Base-by-base conservation (phyloP, 2,329 filamentous ascomycete species). In the Colletotrichum tanaceti region DNA sequence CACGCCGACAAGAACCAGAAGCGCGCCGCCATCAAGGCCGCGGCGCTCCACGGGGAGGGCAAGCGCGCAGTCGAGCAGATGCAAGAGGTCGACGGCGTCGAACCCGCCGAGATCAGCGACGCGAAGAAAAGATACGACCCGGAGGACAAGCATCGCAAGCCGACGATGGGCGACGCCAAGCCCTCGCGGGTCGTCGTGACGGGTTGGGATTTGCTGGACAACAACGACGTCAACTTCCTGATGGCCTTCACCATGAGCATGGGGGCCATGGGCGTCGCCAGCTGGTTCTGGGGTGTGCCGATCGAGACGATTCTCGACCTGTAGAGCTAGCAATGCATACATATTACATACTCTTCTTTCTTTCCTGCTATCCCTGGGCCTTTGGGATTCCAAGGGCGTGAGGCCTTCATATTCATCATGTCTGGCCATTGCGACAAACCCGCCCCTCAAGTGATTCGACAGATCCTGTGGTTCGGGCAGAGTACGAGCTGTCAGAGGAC, bases 211-310 rank as follows among this genome's bases (percentile, higher is more conserved):
- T 78, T 97, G 70, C 83, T 99, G 65, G 94, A 97, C 79, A 99
- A 99, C 79, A 99, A 99, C 78, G 92, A 93, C 63, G 94, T 99
- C 74, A 99, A 99, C 78, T 88, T 98, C 66, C 78, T 95, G 65
- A 98, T 98, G 95, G 94, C 95, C 0, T 85, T 88, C 16, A 84
- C 85, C 5, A 94, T 97, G 87, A 97, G 93, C 76, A 72, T 94
- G 20, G 88, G 90, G 5, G 92, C 90, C 5, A 97, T 98, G 88
- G 83, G 81, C 0, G 79, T 88, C 41, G 89, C 87, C 38, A 80
- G 84, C 52, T 89, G 85, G 86, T 84, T 86, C 68, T 91, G 89
- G 89, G 83, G 79, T 5, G 75, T 90, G 28, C 84, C 87, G 7
- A 74, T 89, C 16, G 73, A 79, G 63, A 82, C 76, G 62, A 79